phyloP scores from a whole-genome alignment of 345 rosid species.

The Populus deltoides region DNA sequence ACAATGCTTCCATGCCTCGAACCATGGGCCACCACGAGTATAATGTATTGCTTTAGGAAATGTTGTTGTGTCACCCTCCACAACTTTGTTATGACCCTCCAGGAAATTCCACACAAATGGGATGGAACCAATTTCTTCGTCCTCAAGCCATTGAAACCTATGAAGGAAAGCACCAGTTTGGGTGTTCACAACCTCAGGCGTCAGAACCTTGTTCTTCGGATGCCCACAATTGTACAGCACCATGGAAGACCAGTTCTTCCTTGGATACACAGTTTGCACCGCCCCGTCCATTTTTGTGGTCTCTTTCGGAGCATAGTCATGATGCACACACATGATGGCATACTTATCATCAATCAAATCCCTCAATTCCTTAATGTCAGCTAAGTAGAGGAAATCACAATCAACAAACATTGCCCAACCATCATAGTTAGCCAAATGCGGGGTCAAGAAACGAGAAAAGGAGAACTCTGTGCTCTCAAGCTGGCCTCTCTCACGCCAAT shows the following conservation, averaged over 20 bases:
- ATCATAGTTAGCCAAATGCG: constrained; percentile 62
- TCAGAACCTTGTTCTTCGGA: constrained; percentile 73
- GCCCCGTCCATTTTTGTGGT: constrained; percentile 97
- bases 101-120: constrained; percentile 94
- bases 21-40: constrained; percentile 98
- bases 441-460: constrained; percentile 84
- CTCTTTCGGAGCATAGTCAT: constrained; percentile 86
- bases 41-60: constrained; percentile 82
- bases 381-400: constrained; percentile 85
- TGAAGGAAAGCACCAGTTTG: constrained; percentile 87
- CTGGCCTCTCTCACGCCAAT: constrained; percentile 74
- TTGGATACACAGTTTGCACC: constrained; percentile 84
- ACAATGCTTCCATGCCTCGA: constrained; percentile 88
- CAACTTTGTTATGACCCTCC: constrained; percentile 84
- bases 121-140: constrained; percentile 77
- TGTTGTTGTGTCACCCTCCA: constrained; percentile 55
- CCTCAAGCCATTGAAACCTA: constrained; percentile 96
- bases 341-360: constrained; percentile 82
- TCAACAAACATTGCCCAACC: constrained; percentile 99
- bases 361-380: constrained; percentile 70
- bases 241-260: constrained; percentile 99
- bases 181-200: constrained; percentile 65
- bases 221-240: constrained; percentile 91
- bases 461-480: constrained; percentile 99
- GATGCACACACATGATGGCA: constrained; percentile 94